phyloP scores from a whole-genome alignment of 2,329 filamentous ascomycete species.

The Emmonsiellopsis sp. region DNA sequence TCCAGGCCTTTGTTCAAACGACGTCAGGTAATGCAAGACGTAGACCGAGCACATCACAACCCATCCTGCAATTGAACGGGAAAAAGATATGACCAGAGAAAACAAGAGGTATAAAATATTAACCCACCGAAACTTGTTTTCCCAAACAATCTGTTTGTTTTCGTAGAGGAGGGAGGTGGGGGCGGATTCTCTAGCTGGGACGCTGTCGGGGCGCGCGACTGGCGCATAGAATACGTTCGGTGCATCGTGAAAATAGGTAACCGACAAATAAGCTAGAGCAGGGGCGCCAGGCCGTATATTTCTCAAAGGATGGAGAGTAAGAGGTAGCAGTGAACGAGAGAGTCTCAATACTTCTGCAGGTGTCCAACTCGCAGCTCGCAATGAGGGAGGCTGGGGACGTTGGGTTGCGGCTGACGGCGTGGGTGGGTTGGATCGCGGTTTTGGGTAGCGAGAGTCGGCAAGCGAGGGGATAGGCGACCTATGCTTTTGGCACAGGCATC shows the following conservation, averaged over 20 bases:
- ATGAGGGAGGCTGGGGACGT: no score
- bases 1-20: neutral
- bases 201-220: conserved; percentile 88
- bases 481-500: no score
- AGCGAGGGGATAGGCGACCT: no score
- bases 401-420: no score
- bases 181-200: conserved; percentile 87
- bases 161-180: conserved; percentile 83
- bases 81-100: neutral
- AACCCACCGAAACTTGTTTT: conserved; percentile 72
- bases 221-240: conserved; percentile 98
- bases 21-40: neutral
- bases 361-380: no score
- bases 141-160: conserved; percentile 81
- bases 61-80: neutral
- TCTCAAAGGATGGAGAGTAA: neutral
- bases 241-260: conserved; percentile 55
- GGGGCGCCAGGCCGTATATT: neutral
- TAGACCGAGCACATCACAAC: conserved; percentile 5
- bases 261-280: neutral
- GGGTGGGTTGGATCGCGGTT: no score
- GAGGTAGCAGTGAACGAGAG: neutral
- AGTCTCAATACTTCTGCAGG: no score
- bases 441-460: no score
- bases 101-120: neutral